Percentiles rank a stretch among this genome's conserved stretches.
Evolutionary conservation across 2,329 filamentous ascomycete genomes (phyloP).

Genomic region (Penicillium janthinellum): DNA sequence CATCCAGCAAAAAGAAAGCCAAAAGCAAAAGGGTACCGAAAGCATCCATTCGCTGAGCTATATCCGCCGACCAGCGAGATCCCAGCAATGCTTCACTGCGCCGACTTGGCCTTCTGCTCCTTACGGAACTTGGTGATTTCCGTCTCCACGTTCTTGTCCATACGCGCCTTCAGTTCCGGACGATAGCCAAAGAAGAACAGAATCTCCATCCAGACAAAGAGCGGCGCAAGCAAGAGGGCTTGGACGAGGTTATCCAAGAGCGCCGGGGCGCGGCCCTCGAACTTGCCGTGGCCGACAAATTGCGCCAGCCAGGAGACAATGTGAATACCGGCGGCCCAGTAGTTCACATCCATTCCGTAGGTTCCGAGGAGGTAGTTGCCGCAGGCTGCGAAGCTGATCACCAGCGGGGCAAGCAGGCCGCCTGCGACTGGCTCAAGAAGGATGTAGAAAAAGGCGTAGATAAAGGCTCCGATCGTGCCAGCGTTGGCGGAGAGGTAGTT

Average conservation of each 20-base stretch:
- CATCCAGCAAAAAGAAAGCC: neutral
- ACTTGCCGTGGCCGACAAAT: constrained; percentile 87
- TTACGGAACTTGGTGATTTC: constrained; percentile 74
- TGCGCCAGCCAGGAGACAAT: constrained; percentile 81
- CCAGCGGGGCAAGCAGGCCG: constrained; percentile 70
- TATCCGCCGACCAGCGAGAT: neutral
- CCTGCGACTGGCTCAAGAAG: constrained; percentile 94
- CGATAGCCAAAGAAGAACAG: constrained; percentile 90
- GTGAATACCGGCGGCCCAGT: constrained; percentile 69
- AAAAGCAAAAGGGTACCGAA: neutral
- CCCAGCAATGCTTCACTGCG: constrained; percentile 1
- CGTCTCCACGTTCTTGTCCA: constrained; percentile 72
- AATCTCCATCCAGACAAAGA: constrained; percentile 96
- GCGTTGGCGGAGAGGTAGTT: constrained; percentile 62
- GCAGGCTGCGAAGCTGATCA: constrained; percentile 73
- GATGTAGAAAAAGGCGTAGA: constrained; percentile 80
- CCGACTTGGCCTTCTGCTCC: constrained; percentile 49
- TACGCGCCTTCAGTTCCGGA: constrained; percentile 77
- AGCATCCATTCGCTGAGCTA: neutral
- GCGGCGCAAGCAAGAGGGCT: constrained; percentile 86
- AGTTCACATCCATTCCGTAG: constrained; percentile 62
- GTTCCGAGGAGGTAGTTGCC: constrained; percentile 72
- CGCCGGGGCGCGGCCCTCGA: constrained; percentile 84
- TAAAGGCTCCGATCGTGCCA: constrained; percentile 58
- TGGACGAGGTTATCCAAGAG: constrained; percentile 89